Percentiles rank a stretch among this genome's conserved stretches.
These are phyloP conservation scores for Cryphonectria nitschkei DNA, from an alignment of 2,329 filamentous ascomycete species.

Conservation along the genomic window DNA sequence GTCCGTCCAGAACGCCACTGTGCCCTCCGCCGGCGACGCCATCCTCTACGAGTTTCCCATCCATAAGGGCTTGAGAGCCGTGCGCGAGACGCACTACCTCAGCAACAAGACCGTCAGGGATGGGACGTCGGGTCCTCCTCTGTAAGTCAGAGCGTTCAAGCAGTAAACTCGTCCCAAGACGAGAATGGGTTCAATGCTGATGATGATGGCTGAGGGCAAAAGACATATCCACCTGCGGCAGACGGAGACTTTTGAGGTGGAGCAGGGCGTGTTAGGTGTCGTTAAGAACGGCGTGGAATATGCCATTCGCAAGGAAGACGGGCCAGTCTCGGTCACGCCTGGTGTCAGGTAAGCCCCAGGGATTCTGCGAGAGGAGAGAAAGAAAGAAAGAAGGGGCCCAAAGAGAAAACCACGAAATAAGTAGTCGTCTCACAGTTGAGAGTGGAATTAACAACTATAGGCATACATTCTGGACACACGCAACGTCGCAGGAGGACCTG, in stretches of 20 bases:
- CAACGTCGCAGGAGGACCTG: conserved; percentile 17
- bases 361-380: no score
- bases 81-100: conserved; percentile 21
- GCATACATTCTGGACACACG: conserved; percentile 21
- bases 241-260: conserved; percentile 23
- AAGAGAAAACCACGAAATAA: neutral
- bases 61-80: neutral
- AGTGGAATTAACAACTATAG: neutral
- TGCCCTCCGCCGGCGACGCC: neutral
- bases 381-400: no score
- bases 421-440: no score
- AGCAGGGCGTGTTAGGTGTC: conserved; percentile 21
- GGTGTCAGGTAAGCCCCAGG: conserved; percentile 15
- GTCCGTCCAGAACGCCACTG: conserved; percentile 8
- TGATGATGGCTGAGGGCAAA: no score
- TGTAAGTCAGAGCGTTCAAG: neutral
- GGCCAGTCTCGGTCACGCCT: conserved; percentile 2
- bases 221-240: conserved; percentile 26
- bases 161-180: no score
- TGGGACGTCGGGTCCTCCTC: conserved; percentile 23
- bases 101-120: conserved; percentile 11
- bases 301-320: conserved; percentile 16
- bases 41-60: conserved; percentile 15
- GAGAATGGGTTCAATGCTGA: neutral
- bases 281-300: conserved; percentile 19